Evolutionary conservation across 805 yeast genomes (phyloP).

Genomic region (Torulaspora delbrueckii): DNA sequence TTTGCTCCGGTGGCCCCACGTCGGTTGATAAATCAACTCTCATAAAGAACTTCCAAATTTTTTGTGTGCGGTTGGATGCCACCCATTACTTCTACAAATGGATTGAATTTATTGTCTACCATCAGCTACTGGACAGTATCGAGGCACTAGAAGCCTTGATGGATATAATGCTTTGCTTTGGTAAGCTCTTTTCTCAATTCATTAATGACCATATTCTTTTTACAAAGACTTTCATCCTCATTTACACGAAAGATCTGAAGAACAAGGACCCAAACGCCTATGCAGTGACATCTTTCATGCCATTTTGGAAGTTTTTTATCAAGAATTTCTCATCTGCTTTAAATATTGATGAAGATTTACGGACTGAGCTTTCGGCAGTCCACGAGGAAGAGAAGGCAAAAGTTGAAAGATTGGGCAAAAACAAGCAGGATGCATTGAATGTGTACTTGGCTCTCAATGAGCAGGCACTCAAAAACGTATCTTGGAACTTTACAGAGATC

Average conservation of each 20-base stretch:
- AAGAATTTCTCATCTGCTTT: slow-evolving; percentile 29
- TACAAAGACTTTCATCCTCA: slow-evolving; percentile 30
- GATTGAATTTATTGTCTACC: slow-evolving; percentile 34
- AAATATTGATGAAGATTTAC: slow-evolving; percentile 28
- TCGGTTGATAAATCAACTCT: slow-evolving; percentile 19
- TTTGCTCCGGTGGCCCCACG: slow-evolving; percentile 35
- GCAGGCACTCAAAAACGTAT: neutral
- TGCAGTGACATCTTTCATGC: slow-evolving; percentile 25
- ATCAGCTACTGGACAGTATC: slow-evolving; percentile 29
- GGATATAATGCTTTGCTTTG: slow-evolving; percentile 29
- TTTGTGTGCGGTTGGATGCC: slow-evolving; percentile 24
- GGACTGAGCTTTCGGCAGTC: slow-evolving; percentile 23
- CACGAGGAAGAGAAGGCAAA: slow-evolving; percentile 31
- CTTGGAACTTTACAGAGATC: slow-evolving; percentile 27
- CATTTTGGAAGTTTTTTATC: slow-evolving; percentile 35
- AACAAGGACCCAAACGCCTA: slow-evolving; percentile 23
- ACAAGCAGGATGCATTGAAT: slow-evolving; percentile 12
- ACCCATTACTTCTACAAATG: slow-evolving; percentile 35
- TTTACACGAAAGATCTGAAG: slow-evolving; percentile 24
- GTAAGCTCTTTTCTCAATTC: slow-evolving; percentile 34
- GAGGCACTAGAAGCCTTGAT: slow-evolving; percentile 28
- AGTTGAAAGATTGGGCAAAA: slow-evolving; percentile 21
- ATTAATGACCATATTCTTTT: slow-evolving; percentile 38
- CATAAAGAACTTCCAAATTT: slow-evolving; percentile 21
- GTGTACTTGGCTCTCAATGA: slow-evolving; percentile 18